Evolutionary conservation across 2,329 filamentous ascomycete species (phyloP), one percentile per base, ranked within the genome.

Genomic region (Fusarium nelsonii): DNA sequence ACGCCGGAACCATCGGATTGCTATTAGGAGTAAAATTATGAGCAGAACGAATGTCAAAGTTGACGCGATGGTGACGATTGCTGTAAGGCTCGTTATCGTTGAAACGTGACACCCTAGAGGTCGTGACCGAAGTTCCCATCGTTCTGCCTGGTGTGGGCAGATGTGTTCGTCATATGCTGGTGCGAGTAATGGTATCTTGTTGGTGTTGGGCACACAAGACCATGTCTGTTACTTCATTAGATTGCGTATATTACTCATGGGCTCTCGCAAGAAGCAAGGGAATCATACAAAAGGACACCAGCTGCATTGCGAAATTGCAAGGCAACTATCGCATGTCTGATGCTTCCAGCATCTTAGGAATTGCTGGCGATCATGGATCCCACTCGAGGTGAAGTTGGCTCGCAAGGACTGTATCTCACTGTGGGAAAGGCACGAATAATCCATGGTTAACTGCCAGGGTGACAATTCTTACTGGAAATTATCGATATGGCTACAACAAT

Each of bases 271-370:
- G 30, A 18, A 32, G 32, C 26, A 26, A 18, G 39, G 49, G 41
- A 39, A 41, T 20, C 82, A 53, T 78, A 86, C 84, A 73, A 82
- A 85, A 18, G 85, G 84, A 74, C 84, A 87, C 85, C 84, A 87
- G 62, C 83, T 84, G 68, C 84, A 87, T 50, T 79, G 75, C 6
- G 79, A 65, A 20, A 79, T 68, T 37, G 68, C 66, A 10, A 88
- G 77, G 73, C 86, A 88, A 11, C 75, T 73, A 12, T 75, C 74
- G 69, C 85, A 88, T 39, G 82, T 80, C 70, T 86, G 82, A 30
- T 80, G 81, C 12, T 76, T 74, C 86, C 85, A 88, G 74, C 85
- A 88, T 51, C 83, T 80, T 23, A 75, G 73, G 28, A 87, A 76
- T 64, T 84, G 82, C 14, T 79, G 78, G 37, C 81, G 75, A 26